Evolutionary conservation across 2,329 filamentous ascomycete species (phyloP), one percentile per base, ranked within the genome.

Genomic region (Beauveria sp.): DNA sequence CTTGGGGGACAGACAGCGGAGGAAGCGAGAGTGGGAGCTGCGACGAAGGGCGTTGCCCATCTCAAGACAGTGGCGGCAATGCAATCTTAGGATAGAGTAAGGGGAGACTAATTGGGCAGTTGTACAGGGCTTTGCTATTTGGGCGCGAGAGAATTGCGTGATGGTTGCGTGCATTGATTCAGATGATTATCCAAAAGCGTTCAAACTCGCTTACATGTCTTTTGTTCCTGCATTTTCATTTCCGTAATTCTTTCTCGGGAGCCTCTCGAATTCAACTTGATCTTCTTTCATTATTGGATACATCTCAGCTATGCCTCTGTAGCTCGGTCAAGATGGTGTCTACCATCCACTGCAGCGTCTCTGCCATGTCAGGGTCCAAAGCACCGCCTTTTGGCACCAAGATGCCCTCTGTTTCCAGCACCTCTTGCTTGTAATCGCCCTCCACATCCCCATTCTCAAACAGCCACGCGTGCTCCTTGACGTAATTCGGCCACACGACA

Each of bases 401-500:
- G 49, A 85, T 83, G 24, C 73, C 74, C 66, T 77, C 75, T 61
- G 70, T 71, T 26, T 66, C 64, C 66, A 84, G 72, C 53, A 80
- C 77, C 0, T 77, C 74, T 20, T 75, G 70, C 46, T 83, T 77
- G 10, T 87, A 70, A 52, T 74, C 69, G 0, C 83, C 83, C 67
- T 89, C 83, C 0, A 91, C 89, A 70, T 93, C 78, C 0, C 84
- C 88, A 8, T 77, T 76, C 65, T 87, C 75, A 70, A 97, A 95
- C 72, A 99, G 78, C 81, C 90, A 96, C 24, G 79, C 78, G 76
- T 98, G 93, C 68, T 91, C 85, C 59, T 83, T 80, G 3, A 89
- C 90, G 74, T 97, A 98, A 69, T 96, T 93, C 3, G 93, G 93
- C 95, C 95, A 99, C 5, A 99, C 95, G 60, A 99, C 83, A 71